Evolutionary conservation across 306 rosid genomes (phyloP).

Genomic region (Luffa acutangula): DNA sequence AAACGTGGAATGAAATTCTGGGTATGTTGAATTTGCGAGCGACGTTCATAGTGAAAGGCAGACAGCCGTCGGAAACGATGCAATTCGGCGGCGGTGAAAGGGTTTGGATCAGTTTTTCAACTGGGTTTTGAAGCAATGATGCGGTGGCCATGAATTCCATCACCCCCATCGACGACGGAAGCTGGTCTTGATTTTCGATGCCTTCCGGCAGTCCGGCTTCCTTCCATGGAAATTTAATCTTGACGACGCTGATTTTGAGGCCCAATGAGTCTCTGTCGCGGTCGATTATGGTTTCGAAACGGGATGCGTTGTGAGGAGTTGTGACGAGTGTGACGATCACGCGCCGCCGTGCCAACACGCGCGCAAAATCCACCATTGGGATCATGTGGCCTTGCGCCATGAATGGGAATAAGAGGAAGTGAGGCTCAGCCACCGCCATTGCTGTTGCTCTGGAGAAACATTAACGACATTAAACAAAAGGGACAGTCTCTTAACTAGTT

Average conservation of each 20-base stretch:
- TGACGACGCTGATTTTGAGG: neutral
- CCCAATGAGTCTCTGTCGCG: neutral
- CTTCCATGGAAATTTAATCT: constrained; percentile 4
- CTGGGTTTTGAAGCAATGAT: neutral
- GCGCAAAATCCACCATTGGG: constrained; percentile 12
- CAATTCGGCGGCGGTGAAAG: constrained; percentile 13
- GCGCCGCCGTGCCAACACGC: constrained; percentile 14
- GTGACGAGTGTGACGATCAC: constrained; percentile 13
- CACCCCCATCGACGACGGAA: neutral
- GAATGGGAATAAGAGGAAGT: constrained; percentile 31
- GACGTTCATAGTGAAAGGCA: constrained; percentile 28
- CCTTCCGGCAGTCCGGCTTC: constrained; percentile 18
- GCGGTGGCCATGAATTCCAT: constrained; percentile 1
- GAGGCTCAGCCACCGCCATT: constrained; percentile 8
- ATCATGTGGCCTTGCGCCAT: constrained; percentile 15
- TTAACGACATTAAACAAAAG: too few relatives aligned
- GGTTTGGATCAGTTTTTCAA: constrained; percentile 1
- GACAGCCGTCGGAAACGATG: constrained; percentile 15
- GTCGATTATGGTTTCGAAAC: neutral
- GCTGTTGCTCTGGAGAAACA: neutral
- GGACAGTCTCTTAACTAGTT: too few relatives aligned
- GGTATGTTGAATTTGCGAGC: constrained; percentile 16
- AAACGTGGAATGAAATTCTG: constrained; percentile 14
- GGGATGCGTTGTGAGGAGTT: constrained; percentile 4
- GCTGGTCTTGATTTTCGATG: constrained; percentile 9